phyloP scores from a whole-genome alignment of 2,329 filamentous ascomycete species.

The Pestalotiopsis fici region DNA sequence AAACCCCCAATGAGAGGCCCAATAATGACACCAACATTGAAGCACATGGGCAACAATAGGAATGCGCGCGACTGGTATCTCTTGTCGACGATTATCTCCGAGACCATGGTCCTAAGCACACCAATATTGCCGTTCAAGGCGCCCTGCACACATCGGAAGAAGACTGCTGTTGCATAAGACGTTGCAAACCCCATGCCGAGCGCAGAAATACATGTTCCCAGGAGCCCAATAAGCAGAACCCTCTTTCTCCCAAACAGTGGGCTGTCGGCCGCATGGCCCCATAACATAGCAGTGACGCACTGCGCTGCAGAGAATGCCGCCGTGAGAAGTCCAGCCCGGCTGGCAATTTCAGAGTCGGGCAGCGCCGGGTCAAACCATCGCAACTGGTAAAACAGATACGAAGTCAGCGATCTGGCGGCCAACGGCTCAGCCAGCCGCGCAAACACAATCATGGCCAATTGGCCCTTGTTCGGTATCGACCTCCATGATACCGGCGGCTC shows the following conservation, averaged over 20 bases:
- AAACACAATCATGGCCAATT: slow-evolving; percentile 3
- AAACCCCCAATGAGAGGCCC: slow-evolving; percentile 44
- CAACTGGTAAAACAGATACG: slow-evolving; percentile 5
- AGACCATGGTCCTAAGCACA: slow-evolving; percentile 74
- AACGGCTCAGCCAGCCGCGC: neutral
- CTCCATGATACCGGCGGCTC: slow-evolving; percentile 12
- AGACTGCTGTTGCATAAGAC: slow-evolving; percentile 6
- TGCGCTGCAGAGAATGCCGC: slow-evolving; percentile 70
- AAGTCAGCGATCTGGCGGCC: neutral
- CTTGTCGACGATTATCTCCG: slow-evolving; percentile 71
- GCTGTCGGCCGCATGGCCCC: slow-evolving; percentile 55
- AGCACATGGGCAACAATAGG: slow-evolving; percentile 59
- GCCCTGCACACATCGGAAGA: slow-evolving; percentile 59
- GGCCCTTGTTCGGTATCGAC: slow-evolving; percentile 7
- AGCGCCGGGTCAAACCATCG: neutral
- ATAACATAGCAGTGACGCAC: slow-evolving; percentile 68
- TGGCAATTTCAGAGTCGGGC: slow-evolving; percentile 42
- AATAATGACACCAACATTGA: slow-evolving; percentile 52
- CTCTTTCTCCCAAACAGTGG: slow-evolving; percentile 61
- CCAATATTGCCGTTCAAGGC: slow-evolving; percentile 73
- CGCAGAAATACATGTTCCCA: slow-evolving; percentile 63
- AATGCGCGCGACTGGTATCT: slow-evolving; percentile 54
- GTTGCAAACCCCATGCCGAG: slow-evolving; percentile 69
- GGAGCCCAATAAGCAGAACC: slow-evolving; percentile 65
- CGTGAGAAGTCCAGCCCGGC: slow-evolving; percentile 68